Conservation (phyloP, 1,284 basidiomycete species). For the Rhodofomes roseus region DNA sequence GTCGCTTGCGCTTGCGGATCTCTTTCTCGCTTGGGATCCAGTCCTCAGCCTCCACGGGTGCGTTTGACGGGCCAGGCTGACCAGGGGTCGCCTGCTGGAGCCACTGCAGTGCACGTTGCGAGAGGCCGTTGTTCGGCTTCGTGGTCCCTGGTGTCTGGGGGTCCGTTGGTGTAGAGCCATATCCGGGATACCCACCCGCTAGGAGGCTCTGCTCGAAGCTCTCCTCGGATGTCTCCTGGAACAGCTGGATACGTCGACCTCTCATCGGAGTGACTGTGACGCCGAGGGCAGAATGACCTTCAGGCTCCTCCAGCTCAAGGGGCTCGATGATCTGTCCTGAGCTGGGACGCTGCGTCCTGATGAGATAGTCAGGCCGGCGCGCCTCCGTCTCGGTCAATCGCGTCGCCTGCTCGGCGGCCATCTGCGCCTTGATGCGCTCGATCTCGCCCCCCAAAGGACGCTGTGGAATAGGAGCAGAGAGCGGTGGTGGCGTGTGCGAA, state of each 20-base stretch:
- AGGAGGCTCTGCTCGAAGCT: slow-evolving; percentile 78
- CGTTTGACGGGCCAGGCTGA: slow-evolving; percentile 35
- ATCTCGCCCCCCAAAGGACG: slow-evolving; percentile 48
- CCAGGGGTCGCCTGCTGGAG: slow-evolving; percentile 39
- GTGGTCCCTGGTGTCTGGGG: slow-evolving; percentile 22
- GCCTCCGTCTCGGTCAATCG: slow-evolving; percentile 52
- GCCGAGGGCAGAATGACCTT: slow-evolving; percentile 39
- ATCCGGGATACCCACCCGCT: slow-evolving; percentile 72
- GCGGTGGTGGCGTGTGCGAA: slow-evolving; percentile 17
- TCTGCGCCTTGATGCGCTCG: slow-evolving; percentile 51
- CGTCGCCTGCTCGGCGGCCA: slow-evolving; percentile 44
- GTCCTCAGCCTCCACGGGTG: slow-evolving; percentile 33
- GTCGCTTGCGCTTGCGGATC: slow-evolving; percentile 54
- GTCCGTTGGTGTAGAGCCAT: slow-evolving; percentile 38
- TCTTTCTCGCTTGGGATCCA: slow-evolving; percentile 53
- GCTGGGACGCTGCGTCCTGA: slow-evolving; percentile 49
- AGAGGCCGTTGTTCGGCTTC: slow-evolving; percentile 19
- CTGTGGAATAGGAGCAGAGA: slow-evolving; percentile 23
- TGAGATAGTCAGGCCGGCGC: slow-evolving; percentile 65
- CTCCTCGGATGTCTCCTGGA: slow-evolving; percentile 77
- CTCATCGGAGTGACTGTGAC: slow-evolving; percentile 65
- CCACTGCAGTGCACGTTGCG: slow-evolving; percentile 32
- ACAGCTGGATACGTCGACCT: slow-evolving; percentile 65
- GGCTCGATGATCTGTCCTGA: slow-evolving; percentile 29
- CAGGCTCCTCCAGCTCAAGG: slow-evolving; percentile 16